Base-by-base conservation (phyloP, 2,329 filamentous ascomycete species). In the Scedosporium boydii region DNA sequence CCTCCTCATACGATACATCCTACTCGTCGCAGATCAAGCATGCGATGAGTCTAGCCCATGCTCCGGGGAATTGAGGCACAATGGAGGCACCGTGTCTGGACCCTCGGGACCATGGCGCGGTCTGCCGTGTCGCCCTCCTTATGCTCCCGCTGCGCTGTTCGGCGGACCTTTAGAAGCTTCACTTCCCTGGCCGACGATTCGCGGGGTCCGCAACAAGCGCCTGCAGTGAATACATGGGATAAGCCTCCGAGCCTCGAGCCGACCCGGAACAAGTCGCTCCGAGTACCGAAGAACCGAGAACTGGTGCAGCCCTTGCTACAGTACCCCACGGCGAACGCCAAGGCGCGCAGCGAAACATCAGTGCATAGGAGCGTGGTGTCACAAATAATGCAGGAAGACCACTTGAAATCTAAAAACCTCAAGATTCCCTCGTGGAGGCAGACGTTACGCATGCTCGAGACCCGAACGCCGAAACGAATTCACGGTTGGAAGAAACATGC, bases 391-490 rank as follows among this genome's bases (percentile, higher is more conserved):
- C 44, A 60, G n/a, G 53, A 57, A 34, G 27, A 63, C 21, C 16
- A 59, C 21, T 44, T 55, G 26, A 44, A 58, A 41, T 53, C 58
- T 23, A 60, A 42, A 59, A 60, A 48, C 1, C 23, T 44, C 6
- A 48, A 58, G 21, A 56, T 63, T 5, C 64, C 64, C 14, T 53
- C 64, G n/a, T 82, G 78, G 78, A 72, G 70, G 14, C 65, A 69
- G 5, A 74, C 75, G 10, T 72, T 82, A 48, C 64, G 68, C 7
- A 64, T 73, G 3, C 71, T 82, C 63, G 72, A 71, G 64, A 67
- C 67, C 14, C 72, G 68, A 65, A 80, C 77, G 14, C 69, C 70
- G 9, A 69, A 69, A 61, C 68, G 67, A 63, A 69, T 67, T 38
- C 70, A 55, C 7, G 48, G 70, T n/a, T 68, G 67, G 59, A 66